Conservation (phyloP, 2,329 filamentous ascomycete species). For the Stachybotrys chartarum region DNA sequence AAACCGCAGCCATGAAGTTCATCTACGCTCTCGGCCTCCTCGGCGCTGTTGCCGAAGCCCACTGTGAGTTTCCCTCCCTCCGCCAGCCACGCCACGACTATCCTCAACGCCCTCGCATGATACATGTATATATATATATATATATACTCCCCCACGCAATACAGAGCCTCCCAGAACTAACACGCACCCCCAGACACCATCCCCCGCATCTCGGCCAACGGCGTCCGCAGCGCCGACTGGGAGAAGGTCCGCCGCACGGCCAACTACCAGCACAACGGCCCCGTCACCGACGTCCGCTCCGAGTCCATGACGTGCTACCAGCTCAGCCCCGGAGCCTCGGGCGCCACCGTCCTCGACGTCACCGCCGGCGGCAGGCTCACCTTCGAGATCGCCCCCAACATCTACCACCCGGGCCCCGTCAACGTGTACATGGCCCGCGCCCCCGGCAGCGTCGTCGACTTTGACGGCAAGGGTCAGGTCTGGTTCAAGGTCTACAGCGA, state of each 20-base stretch:
- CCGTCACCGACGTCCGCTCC: slow-evolving; percentile 39
- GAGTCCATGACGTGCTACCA: slow-evolving; percentile 45
- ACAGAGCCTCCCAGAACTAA: neutral
- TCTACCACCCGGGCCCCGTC: slow-evolving; percentile 32
- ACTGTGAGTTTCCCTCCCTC: neutral
- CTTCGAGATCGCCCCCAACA: slow-evolving; percentile 28
- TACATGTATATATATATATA: neutral
- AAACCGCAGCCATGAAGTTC: neutral
- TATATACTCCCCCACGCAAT: too few species aligned
- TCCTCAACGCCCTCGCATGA: neutral
- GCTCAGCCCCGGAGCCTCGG: slow-evolving; percentile 30
- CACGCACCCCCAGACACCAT: slow-evolving; percentile 27
- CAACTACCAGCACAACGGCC: slow-evolving; percentile 42
- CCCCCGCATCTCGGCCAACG: slow-evolving; percentile 27
- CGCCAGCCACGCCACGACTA: too few species aligned
- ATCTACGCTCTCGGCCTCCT: neutral
- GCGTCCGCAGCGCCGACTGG: slow-evolving; percentile 32
- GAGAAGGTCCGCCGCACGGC: slow-evolving; percentile 38
- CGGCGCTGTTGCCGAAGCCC: slow-evolving; percentile 1
- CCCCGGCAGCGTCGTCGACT: slow-evolving; percentile 27
- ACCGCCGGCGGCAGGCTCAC: slow-evolving; percentile 12
- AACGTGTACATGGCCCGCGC: slow-evolving; percentile 29
- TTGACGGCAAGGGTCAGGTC: slow-evolving; percentile 23
- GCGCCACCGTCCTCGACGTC: slow-evolving; percentile 31
- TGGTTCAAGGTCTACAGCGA: slow-evolving; percentile 39